These are phyloP conservation scores for Suhomyces terraborum DNA, from an alignment of 1,139 yeast species.

Conservation along the genomic window DNA sequence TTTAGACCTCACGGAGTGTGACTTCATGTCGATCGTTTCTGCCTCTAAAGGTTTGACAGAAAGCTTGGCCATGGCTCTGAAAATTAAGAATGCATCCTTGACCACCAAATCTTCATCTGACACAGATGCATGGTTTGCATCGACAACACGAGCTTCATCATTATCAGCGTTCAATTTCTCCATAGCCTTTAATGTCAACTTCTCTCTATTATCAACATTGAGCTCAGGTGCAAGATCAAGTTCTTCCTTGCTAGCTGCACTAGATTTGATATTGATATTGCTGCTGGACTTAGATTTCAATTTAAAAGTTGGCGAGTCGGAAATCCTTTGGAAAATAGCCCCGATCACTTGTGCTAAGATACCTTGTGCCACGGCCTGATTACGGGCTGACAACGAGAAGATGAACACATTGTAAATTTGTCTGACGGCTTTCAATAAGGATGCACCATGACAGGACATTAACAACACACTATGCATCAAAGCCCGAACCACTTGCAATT, in stretches of 20 bases:
- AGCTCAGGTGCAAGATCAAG: conserved; percentile 9
- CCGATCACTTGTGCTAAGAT: conserved; percentile 88
- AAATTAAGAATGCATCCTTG: conserved; percentile 89
- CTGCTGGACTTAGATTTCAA: conserved; percentile 22
- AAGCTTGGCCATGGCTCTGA: conserved; percentile 91
- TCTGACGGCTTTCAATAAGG: conserved; percentile 84
- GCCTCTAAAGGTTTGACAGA: conserved; percentile 79
- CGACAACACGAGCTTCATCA: conserved; percentile 56
- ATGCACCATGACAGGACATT: conserved; percentile 88
- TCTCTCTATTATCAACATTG: conserved; percentile 21
- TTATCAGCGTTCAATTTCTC: conserved; percentile 56
- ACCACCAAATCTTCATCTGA: conserved; percentile 66
- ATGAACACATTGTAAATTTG: conserved; percentile 92
- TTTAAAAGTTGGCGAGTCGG: conserved; percentile 28
- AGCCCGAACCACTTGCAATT: conserved; percentile 89
- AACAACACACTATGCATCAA: conserved; percentile 82
- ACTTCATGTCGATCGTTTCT: conserved; percentile 77
- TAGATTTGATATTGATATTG: conserved; percentile 25
- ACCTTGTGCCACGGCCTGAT: conserved; percentile 95
- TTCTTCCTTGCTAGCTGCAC: conserved; percentile 24
- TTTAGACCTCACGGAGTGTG: conserved; percentile 91
- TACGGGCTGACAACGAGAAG: conserved; percentile 74
- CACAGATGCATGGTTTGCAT: conserved; percentile 45
- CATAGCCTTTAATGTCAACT: conserved; percentile 60
- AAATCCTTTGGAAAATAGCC: conserved; percentile 78